Percentiles rank a stretch among this genome's conserved stretches.
These are phyloP conservation scores for Solanum neorickii DNA, from an alignment of 257 asterid genomes.

Conservation along the genomic window DNA sequence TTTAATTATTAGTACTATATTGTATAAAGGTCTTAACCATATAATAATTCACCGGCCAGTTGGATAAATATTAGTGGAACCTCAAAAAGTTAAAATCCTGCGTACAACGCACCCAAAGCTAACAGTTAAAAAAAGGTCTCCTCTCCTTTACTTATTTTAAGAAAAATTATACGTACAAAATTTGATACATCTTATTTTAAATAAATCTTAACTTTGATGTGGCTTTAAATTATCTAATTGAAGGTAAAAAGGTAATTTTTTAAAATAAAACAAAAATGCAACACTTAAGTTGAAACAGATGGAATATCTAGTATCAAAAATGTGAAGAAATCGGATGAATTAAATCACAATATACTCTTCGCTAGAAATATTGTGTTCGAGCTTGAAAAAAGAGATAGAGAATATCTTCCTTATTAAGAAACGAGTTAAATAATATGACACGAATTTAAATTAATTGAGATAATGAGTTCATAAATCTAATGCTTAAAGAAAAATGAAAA, in stretches of 20 bases:
- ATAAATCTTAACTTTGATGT: not conserved
- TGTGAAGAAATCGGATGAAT: not conserved
- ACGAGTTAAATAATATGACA: not conserved
- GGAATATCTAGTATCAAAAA: not conserved
- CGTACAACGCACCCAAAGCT: not conserved
- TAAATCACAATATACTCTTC: not conserved
- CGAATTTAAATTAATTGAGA: not conserved
- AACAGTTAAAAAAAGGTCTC: not conserved
- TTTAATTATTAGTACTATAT: not conserved
- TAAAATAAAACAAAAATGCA: too few relatives aligned
- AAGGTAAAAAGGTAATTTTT: not conserved
- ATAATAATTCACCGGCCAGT: constrained; percentile 16
- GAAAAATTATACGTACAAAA: too few relatives aligned
- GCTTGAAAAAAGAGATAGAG: accelerated
- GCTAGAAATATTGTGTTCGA: not conserved
- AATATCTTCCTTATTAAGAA: too few relatives aligned
- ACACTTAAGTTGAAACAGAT: too few relatives aligned
- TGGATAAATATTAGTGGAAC: not conserved
- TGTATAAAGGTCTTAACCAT: not conserved
- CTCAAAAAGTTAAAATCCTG: not conserved
- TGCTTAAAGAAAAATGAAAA: not conserved
- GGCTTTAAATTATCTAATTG: not conserved
- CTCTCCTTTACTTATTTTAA: not conserved
- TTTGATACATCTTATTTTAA: too few relatives aligned
- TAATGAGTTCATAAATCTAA: accelerated